Base-by-base conservation (phyloP, 139 green algal species). In the Picochlorum sp. region DNA sequence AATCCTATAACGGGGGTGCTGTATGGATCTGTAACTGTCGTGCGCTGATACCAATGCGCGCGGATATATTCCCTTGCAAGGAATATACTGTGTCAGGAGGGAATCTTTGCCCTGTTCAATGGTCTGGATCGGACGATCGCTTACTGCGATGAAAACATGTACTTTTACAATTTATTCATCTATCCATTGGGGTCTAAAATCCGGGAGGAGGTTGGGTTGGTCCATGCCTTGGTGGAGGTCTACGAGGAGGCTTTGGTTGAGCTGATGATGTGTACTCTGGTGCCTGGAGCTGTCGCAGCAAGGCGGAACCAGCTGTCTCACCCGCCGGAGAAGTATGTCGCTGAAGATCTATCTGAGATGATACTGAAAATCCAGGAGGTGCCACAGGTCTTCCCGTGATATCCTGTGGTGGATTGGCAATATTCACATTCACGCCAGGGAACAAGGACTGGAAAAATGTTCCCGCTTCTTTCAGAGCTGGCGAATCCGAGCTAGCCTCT, bases 261-360 rank as follows among this genome's bases (percentile, higher is more conserved):
- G n/a, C 18, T 24, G 58, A 44, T 30, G 23, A 69, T 28, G 18
- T 55, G 34, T 41, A 41, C 8, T 41, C 50, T 11, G 14, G 45
- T 24, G 58, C 38, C 49, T 79, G 72, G 62, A 79, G 62, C 49
- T 79, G 72, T 21, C 69, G 54, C 47, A 79, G 57, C 56, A 79
- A 62, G 13, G 63, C 72, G 15, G 73, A 63, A 10, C 72, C 72
- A 6, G 64, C 69, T 8, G 61, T 14, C 7, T 34, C 13, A 20
- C 51, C n/a, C 23, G 13, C 21, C 23, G 20, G n/a, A 23, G 18
- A 11, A 4, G n/a, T 26, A 55, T 55, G 47, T 20, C n/a, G 10
- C n/a, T 55, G 47, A 20, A 55, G n/a, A 26, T 20, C 18, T 26
- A 21, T 20, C 47, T 20, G 18, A 55, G 34, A 11, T 41, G 34